Evolutionary conservation across 345 rosid species (phyloP).

Genomic region (Sisymbrium irio): DNA sequence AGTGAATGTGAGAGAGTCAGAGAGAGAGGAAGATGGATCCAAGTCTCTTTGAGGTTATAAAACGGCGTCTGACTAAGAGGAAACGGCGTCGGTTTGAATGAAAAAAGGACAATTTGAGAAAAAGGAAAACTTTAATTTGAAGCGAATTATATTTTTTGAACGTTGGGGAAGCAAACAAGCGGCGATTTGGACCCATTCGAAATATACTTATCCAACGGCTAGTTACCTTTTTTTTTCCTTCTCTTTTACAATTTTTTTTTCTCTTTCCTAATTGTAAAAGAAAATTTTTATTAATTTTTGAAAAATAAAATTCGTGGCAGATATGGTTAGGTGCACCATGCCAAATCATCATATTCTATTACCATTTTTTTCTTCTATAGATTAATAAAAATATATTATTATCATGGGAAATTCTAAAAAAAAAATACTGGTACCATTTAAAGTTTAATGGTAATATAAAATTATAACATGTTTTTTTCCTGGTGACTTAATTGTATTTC

Average conservation of each 20-base stretch:
- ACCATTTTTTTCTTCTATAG: too few species aligned
- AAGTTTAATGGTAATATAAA: too few species aligned
- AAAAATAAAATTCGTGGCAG: background rate
- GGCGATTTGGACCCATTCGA: conserved; percentile 8
- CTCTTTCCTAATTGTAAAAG: background rate
- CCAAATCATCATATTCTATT: too few species aligned
- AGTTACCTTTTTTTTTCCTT: background rate
- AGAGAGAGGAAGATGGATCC: background rate
- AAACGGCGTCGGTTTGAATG: background rate
- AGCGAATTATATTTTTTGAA: background rate
- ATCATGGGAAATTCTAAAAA: too few species aligned
- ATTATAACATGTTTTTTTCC: too few species aligned
- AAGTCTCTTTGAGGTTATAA: conserved; percentile 11
- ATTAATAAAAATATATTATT: too few species aligned
- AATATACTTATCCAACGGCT: conserved; percentile 23
- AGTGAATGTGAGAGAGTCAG: background rate
- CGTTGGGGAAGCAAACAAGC: conserved; percentile 25
- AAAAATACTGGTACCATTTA: too few species aligned
- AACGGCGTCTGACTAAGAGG: background rate
- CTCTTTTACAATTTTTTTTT: background rate
- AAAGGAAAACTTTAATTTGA: background rate
- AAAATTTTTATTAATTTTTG: background rate
- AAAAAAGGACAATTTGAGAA: background rate
- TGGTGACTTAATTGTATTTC: too few species aligned
- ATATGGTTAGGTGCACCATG: background rate